Percentiles rank a stretch among this genome's conserved stretches.
Evolutionary conservation across 2,329 filamentous ascomycete genomes (phyloP).

Genomic region (Acrocalymma vagum): DNA sequence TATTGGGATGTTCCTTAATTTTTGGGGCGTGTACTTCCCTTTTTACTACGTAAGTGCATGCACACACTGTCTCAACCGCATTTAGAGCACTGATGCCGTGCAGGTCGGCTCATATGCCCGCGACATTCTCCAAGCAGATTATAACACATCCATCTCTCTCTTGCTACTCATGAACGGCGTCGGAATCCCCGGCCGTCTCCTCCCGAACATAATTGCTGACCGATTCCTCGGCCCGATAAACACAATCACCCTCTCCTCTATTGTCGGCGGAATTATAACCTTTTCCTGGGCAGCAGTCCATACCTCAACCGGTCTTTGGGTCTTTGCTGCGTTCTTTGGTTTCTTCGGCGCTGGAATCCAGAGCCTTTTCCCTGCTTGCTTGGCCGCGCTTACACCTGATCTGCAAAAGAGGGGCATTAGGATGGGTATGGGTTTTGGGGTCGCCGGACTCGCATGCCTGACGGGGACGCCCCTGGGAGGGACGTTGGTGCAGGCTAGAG

Average conservation of each 20-base stretch:
- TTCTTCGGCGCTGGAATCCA: conserved; percentile 15
- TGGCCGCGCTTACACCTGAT: conserved; percentile 15
- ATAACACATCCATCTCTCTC: conserved; percentile 59
- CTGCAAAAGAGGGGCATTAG: conserved; percentile 25
- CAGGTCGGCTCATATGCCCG: conserved; percentile 5
- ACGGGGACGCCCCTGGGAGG: conserved; percentile 27
- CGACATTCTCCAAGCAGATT: conserved; percentile 54
- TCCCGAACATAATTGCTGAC: conserved; percentile 47
- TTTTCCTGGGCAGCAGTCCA: conserved; percentile 20
- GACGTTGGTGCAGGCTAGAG: conserved; percentile 21
- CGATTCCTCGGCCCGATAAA: conserved; percentile 49
- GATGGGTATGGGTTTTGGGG: conserved; percentile 28
- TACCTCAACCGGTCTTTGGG: conserved; percentile 11
- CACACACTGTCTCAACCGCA: background rate
- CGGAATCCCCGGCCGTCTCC: conserved; percentile 59
- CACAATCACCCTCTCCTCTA: conserved; percentile 57
- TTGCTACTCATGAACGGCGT: conserved; percentile 58
- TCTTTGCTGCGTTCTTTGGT: conserved; percentile 18
- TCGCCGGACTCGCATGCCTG: conserved; percentile 22
- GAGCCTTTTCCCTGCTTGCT: conserved; percentile 8
- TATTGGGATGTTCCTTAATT: conserved; percentile 33
- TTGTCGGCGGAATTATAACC: conserved; percentile 52
- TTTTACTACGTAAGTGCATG: conserved; percentile 44
- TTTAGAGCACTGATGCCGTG: background rate
- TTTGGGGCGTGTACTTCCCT: conserved; percentile 45